These are phyloP conservation scores for Termitomyces sp. DNA, from an alignment of 768 basidiomycete species.

Conservation along the genomic window DNA sequence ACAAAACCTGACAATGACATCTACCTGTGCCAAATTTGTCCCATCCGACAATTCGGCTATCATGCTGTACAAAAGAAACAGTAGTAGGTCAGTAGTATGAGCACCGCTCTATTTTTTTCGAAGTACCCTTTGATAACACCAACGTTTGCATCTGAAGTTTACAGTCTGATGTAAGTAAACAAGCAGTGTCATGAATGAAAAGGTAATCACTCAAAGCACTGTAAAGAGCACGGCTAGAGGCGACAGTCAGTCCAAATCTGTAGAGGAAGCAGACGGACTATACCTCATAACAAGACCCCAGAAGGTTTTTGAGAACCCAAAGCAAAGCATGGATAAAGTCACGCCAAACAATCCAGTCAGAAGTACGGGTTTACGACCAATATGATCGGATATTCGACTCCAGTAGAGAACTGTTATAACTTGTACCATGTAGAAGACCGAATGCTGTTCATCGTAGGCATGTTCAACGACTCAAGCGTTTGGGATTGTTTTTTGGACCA, in stretches of 20 bases:
- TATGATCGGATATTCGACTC: constrained; percentile 69
- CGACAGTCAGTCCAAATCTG: background rate
- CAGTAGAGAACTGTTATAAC: constrained; percentile 71
- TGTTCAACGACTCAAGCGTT: background rate
- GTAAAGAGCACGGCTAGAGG: constrained; percentile 56
- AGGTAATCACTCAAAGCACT: constrained; percentile 60
- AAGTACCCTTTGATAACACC: constrained; percentile 62
- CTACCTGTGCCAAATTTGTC: constrained; percentile 62
- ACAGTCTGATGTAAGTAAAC: background rate
- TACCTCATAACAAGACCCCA: constrained; percentile 57
- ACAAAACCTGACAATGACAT: background rate
- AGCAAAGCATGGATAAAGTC: constrained; percentile 69
- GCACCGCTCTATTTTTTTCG: background rate
- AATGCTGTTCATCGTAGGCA: constrained; percentile 47
- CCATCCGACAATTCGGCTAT: constrained; percentile 73
- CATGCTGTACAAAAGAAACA: constrained; percentile 39
- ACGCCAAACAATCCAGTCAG: constrained; percentile 63
- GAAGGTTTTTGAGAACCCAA: constrained; percentile 70
- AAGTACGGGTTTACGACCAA: constrained; percentile 77
- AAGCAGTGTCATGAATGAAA: background rate
- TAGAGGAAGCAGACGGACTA: constrained; percentile 3
- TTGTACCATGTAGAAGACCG: constrained; percentile 73
- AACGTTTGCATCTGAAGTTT: constrained; percentile 49
- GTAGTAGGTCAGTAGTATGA: background rate
- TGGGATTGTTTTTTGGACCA: constrained; percentile 14